Evolutionary conservation across 2,329 filamentous ascomycete genomes (phyloP), one percentile per base, ranked within the genome.

Genomic region (Pseudocercospora pini-densiflorae): DNA sequence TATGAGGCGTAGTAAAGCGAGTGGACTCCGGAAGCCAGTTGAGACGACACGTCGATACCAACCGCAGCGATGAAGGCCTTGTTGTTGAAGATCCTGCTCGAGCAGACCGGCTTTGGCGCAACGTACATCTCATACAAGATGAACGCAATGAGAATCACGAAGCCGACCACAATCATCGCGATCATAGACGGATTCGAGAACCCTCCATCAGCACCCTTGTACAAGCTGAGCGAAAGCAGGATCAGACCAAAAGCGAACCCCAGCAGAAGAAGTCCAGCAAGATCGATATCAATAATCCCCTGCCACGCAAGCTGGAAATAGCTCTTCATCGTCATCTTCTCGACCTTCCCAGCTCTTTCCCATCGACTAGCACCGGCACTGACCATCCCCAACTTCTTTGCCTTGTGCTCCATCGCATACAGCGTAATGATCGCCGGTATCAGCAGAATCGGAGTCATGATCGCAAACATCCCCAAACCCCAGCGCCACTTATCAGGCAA

Each of bases 401-500:
- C 70, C 36, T 67, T 67, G 31, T 64, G 62, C 63, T 72, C 69
- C 64, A 76, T 71, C 2, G 53, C 63, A 51, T 74, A 75, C 9
- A 77, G 68, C 9, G 74, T 76, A 21, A 63, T 45, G 54, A 77
- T 76, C 27, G 73, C 72, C 0, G 74, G 74, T 19, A 70, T 59
- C 7, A 74, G 59, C 0, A 72, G 55, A 40, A 73, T 55, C 2
- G 71, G 73, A 31, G 71, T 70, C 66, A 75, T 71, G 59, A 75
- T 74, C 29, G 73, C 73, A 51, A 73, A 74, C 71, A 75, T 75
- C 31, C 71, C 73, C 4, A 74, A 57, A 14, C 73, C 73, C 73
- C 72, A 74, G 7, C 72, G 63, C 72, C 73, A 75, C 49, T 80
- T 70, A 24, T 80, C 78, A 4, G 71, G 69, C 6, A 76, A 68